Conservation (phyloP, 768 basidiomycete species). For the Leccinum olivaceopallidum region DNA sequence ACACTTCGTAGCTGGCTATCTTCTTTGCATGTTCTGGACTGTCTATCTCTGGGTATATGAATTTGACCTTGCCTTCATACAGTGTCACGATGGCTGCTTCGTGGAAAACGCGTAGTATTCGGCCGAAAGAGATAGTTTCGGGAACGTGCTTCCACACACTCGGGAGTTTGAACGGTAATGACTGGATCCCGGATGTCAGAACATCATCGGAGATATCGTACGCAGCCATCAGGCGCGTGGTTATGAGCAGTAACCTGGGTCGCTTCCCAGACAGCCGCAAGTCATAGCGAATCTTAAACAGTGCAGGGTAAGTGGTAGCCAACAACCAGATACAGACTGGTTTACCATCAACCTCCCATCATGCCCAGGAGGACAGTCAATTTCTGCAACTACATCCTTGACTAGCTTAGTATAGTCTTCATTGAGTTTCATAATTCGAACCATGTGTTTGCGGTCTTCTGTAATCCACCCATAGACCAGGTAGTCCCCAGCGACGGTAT, state of each 20-base stretch:
- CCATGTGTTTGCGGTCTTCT: conserved; percentile 28
- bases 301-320: neutral
- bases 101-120: conserved; percentile 29
- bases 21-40: conserved; percentile 13
- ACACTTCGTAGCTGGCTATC: conserved; percentile 23
- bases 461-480: conserved; percentile 34
- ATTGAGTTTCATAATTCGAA: conserved; percentile 32
- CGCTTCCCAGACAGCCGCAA: conserved; percentile 27
- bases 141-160: conserved; percentile 24
- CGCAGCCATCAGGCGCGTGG: conserved; percentile 30
- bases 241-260: conserved; percentile 27
- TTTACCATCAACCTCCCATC: conserved; percentile 29
- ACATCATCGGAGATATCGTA: conserved; percentile 27
- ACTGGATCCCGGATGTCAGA: conserved; percentile 12
- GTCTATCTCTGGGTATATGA: conserved; percentile 30
- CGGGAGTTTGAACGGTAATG: conserved; percentile 10
- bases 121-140: conserved; percentile 26
- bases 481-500: conserved; percentile 27
- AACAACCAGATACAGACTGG: neutral
- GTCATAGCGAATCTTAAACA: conserved; percentile 29
- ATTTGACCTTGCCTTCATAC: conserved; percentile 27
- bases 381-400: conserved; percentile 26
- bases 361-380: conserved; percentile 30
- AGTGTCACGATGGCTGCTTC: conserved; percentile 28
- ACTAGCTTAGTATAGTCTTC: conserved; percentile 23